phyloP scores from a whole-genome alignment of 1,139 yeast genomes.

The Debaryomyces fabryi region DNA sequence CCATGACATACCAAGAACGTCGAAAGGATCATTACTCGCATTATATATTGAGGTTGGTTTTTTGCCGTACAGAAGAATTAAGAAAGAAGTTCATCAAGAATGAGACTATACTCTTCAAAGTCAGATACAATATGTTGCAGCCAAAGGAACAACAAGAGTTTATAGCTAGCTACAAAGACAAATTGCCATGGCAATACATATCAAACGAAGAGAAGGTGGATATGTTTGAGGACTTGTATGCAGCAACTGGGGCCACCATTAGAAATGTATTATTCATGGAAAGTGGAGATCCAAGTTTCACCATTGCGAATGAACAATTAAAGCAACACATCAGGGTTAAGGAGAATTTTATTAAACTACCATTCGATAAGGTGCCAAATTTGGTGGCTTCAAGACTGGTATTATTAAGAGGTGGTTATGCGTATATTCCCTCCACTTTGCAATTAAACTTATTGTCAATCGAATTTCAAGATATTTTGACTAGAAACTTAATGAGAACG shows the following conservation, averaged over 20 bases:
- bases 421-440: slow-evolving; percentile 81
- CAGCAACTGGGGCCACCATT: slow-evolving; percentile 49
- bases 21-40: slow-evolving; percentile 92
- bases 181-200: slow-evolving; percentile 74
- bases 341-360: slow-evolving; percentile 76
- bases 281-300: slow-evolving; percentile 30
- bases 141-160: slow-evolving; percentile 73
- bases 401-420: slow-evolving; percentile 66
- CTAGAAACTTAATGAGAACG: slow-evolving; percentile 60
- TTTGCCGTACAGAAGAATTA: slow-evolving; percentile 87
- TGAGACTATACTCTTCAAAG: slow-evolving; percentile 72
- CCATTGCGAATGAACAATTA: slow-evolving; percentile 45
- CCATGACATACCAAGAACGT: slow-evolving; percentile 53
- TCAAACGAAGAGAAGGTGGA: slow-evolving; percentile 59
- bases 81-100: slow-evolving; percentile 76
- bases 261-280: slow-evolving; percentile 34
- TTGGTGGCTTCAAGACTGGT: slow-evolving; percentile 73
- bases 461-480: slow-evolving; percentile 64
- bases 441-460: slow-evolving; percentile 69
- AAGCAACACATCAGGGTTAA: slow-evolving; percentile 43
- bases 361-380: slow-evolving; percentile 82
- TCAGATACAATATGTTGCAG: slow-evolving; percentile 69
- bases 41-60: slow-evolving; percentile 81
- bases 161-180: slow-evolving; percentile 52
- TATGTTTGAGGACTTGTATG: slow-evolving; percentile 53